Percentiles rank a stretch among this genome's conserved stretches.
These are phyloP conservation scores for Silene coronaria DNA, from an alignment of 179 eudicot species.

Conservation along the genomic window DNA sequence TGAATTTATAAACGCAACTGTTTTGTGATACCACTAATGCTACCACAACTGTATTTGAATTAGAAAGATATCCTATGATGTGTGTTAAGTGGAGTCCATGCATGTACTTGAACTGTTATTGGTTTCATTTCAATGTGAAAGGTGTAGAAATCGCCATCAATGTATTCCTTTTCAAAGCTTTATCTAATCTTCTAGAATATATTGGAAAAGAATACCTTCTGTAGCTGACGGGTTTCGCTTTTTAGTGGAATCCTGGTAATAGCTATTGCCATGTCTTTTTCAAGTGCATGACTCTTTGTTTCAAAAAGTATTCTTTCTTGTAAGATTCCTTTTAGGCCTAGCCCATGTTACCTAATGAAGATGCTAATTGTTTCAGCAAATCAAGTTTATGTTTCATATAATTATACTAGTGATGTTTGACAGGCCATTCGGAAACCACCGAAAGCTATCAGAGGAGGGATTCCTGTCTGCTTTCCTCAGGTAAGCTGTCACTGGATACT, in stretches of 20 bases:
- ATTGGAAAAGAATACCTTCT: neutral
- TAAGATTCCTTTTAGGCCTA: constrained; percentile 17
- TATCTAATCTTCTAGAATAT: constrained; percentile 10
- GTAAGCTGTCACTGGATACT: constrained; percentile 21
- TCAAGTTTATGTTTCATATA: constrained; percentile 11
- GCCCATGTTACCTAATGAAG: constrained; percentile 1
- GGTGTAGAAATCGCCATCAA: constrained; percentile 2
- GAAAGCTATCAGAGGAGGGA: constrained; percentile 67
- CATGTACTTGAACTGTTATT: constrained; percentile 8
- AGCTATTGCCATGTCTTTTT: constrained; percentile 8
- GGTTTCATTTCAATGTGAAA: constrained; percentile 12
- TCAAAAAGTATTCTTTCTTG: constrained; percentile 16
- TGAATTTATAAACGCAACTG: neutral
- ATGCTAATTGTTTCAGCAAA: constrained; percentile 5
- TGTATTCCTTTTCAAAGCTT: neutral
- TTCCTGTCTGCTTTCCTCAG: constrained; percentile 68
- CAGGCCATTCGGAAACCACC: constrained; percentile 64
- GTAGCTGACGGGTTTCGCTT: constrained; percentile 10
- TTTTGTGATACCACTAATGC: neutral
- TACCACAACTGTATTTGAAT: neutral
- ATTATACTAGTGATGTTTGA: constrained; percentile 13
- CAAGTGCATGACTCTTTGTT: constrained; percentile 21
- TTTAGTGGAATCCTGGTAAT: constrained; percentile 1
- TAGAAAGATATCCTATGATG: neutral
- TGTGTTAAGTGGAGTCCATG: neutral